Evolutionary conservation across 73 alveolate genomes (phyloP), one percentile per base, ranked within the genome.

Genomic region (Paramecium caudatum): DNA sequence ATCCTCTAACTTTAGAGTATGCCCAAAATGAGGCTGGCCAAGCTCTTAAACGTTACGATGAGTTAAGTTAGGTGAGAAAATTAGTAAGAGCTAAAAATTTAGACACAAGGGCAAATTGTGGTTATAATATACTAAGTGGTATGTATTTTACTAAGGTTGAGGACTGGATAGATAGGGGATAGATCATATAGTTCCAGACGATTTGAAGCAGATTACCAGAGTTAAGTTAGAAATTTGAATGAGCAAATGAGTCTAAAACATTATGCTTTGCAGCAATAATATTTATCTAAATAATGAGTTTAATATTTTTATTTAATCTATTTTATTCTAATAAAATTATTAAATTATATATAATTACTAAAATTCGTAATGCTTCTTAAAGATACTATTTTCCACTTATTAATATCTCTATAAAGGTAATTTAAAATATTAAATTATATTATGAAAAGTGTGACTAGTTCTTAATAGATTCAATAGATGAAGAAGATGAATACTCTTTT

Each of bases 101-200:
- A 15, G 99, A 98, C 86, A 90, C 95, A 47, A 94, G 97, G 87
- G 90, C 97, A 16, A 98, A 97, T 86, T 95, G 98, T 61, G 99
- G 99, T 30, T 98, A 93, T 90, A 98, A 98, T 90, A 91, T 96
- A 47, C 90, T 98, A 43, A 97, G 97, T 69, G 99, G 99, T 86
- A 55, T 17, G 13, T 68, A 10, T 12, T 3, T 13, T 27, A 13
- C 25, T 5, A n/a, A 32, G 34, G n/a, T 2, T 8, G 17, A 68
- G 84, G 84, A 13, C 21, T 32, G 30, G 50, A 68, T 1, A 68
- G 84, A 68, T 1, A 68, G 61, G 84, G 84, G 1, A 30, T 68
- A 17, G 84, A 68, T 34, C 3, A 68, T 3, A 37, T 68, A n/a
- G 84, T 68, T n/a, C 84, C 84, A 68, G 84, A 32, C 15, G 84